Base-by-base conservation (phyloP, 2,329 filamentous ascomycete genomes). In the Botrytis pseudocinerea region DNA sequence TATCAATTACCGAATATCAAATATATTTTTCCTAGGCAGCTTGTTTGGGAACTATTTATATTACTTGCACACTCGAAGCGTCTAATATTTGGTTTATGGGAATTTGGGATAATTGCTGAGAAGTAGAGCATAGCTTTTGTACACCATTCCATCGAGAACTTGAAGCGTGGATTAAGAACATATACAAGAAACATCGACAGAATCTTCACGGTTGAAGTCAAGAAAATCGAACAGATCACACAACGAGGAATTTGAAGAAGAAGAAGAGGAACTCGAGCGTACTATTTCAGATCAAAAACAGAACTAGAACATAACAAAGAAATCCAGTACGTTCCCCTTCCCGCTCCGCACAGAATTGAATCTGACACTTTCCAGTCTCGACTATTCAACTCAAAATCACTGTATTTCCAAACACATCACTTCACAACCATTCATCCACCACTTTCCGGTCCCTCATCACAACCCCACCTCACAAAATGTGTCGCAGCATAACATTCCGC, bases 401-500 rank as follows among this genome's bases (percentile, higher is more conserved):
- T 14, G n/a, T 18, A 18, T 7, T 57, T n/a, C 4, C 25, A 35
- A 2, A 40, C 2, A 38, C 59, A 18, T 8, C 6, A 38, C 59
- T n/a, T 8, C 6, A 57, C 6, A 57, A 3, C 25, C 6, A 42
- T 18, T 7, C 42, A 62, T 20, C 2, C 25, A 8, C 20, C 10
- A 40, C 60, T 18, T n/a, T 5, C 3, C 7, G 2, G 42, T 18
- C 3, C 3, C 6, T 7, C 20, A 61, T 25, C 35, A 38, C 10
- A 54, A 0, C 20, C 16, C 16, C 14, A 32, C 28, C 18, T 59
- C 4, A 1, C 10, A 28, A 20, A 28, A 68, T 68, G 65, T 68
- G 65, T 5, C 65, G 48, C 65, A 68, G 65, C 18, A 68, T 68
- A 25, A 68, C 48, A 2, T 68, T 16, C 35, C 48, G 48, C 35